phyloP scores from a whole-genome alignment of 2,329 filamentous ascomycete genomes.

The Apiospora malaysiana region DNA sequence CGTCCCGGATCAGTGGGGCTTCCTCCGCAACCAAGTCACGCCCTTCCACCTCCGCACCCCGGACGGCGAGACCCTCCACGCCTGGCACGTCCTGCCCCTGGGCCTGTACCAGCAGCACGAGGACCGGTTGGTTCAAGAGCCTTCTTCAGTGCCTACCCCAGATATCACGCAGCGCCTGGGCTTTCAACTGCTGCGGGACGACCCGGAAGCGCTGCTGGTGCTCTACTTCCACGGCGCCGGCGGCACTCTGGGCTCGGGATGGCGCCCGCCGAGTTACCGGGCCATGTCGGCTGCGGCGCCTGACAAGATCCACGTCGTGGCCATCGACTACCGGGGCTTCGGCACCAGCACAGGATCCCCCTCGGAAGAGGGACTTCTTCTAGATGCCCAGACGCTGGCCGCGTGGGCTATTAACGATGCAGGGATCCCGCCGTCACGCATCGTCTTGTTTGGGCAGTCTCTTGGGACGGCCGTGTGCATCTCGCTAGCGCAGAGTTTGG shows the following conservation, averaged over 20 bases:
- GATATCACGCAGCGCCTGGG: constrained; percentile 44
- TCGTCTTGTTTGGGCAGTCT: constrained; percentile 64
- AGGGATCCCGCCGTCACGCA: constrained; percentile 57
- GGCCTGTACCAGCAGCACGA: constrained; percentile 69
- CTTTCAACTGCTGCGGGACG: constrained; percentile 52
- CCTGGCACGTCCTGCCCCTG: constrained; percentile 77
- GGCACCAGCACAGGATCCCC: constrained; percentile 58
- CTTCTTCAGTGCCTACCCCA: constrained; percentile 37
- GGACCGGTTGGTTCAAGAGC: constrained; percentile 47
- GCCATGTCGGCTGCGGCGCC: constrained; percentile 57
- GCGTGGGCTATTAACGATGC: constrained; percentile 60
- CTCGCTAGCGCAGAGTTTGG: constrained; percentile 40
- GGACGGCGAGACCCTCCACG: constrained; percentile 71
- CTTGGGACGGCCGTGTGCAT: constrained; percentile 57
- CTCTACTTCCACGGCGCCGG: constrained; percentile 62
- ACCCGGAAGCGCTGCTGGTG: constrained; percentile 50
- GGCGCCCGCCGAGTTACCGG: constrained; percentile 60
- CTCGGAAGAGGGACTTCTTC: constrained; percentile 59
- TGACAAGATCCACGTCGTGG: constrained; percentile 59
- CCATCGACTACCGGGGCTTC: constrained; percentile 68
- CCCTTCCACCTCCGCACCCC: constrained; percentile 70
- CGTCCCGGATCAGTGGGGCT: constrained; percentile 72
- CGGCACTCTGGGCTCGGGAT: constrained; percentile 62
- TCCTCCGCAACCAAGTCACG: constrained; percentile 75
- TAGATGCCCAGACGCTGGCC: constrained; percentile 58